Evolutionary conservation across 2,329 filamentous ascomycete species (phyloP), one percentile per base, ranked within the genome.

Genomic region (Colletotrichum trifolii): DNA sequence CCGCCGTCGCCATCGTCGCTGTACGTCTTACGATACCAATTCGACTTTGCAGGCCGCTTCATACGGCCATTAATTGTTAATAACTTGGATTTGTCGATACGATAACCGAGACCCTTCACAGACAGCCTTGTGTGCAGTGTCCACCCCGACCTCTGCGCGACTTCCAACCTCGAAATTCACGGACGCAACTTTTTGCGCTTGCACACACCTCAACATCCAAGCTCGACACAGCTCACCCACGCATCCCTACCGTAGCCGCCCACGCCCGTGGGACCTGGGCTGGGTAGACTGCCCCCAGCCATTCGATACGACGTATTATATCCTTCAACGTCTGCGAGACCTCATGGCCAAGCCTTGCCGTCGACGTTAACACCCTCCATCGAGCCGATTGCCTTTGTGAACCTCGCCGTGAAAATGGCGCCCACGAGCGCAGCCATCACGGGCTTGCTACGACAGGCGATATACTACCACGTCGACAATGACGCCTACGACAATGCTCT

Each of bases 401-500:
- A 55, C 25, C 12, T 36, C 48, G 8, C 45, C 55, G 46, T 50
- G 68, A 76, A 60, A 64, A 88, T 88, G 86, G 83, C 84, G 64
- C 85, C 85, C 42, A 83, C 81, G 61, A 81, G 76, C 69, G 78
- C 80, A 54, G 80, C 82, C 68, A 79, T 86, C 47, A 81, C 81
- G 54, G 79, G 80, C 72, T 79, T 87, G 67, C 72, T 90, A 64
- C 83, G 85, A 72, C 87, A 90, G 76, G 79, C 85, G 63, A 81
- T 90, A 61, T 80, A 89, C 72, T 89, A 90, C 74, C 87, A 90
- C 71, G 89, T 99, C 76, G 96, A 99, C 82, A 97, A 97, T 75
- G 90, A 94, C 73, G 88, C 94, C 42, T 85, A 91, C 74, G 89
- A 94, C 60, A 98, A 97, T 75, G 96, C 96, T 61, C 89, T 97